These are phyloP conservation scores for Saksenaea vasiformis DNA, from an alignment of 371 early-diverging fungal species.

Conservation along the genomic window DNA sequence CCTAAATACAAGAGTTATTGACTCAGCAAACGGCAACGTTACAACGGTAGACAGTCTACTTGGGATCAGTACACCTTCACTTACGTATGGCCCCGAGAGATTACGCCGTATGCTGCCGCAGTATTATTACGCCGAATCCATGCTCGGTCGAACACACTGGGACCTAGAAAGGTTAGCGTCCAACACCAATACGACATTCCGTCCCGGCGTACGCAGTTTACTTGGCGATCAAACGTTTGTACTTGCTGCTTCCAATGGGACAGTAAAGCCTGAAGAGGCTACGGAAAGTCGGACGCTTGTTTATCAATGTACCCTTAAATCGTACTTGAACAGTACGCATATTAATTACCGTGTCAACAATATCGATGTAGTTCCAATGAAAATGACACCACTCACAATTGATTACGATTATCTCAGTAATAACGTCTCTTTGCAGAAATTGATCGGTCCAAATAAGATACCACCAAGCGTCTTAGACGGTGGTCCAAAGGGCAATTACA, in stretches of 20 bases:
- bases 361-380: not conserved
- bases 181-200: not conserved
- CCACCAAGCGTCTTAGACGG: too few species aligned
- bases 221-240: slow-evolving; percentile 22
- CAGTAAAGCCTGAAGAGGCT: not conserved
- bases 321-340: slow-evolving; percentile 4
- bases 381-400: not conserved
- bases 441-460: not conserved
- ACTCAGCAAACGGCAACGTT: slow-evolving; percentile 4
- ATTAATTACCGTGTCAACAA: not conserved
- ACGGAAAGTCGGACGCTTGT: not conserved
- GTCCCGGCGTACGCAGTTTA: not conserved
- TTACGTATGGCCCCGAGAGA: not conserved
- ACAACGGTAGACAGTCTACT: slow-evolving; percentile 11
- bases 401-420: slow-evolving; percentile 10
- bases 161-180: not conserved
- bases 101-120: not conserved
- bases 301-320: slow-evolving; percentile 10
- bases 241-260: not conserved
- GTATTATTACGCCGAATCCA: slow-evolving; percentile 15
- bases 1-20: slow-evolving; percentile 10
- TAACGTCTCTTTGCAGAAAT: slow-evolving; percentile 6
- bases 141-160: slow-evolving; percentile 16
- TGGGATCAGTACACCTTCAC: not conserved
- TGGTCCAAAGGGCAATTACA: slow-evolving; percentile 3